Percentiles rank a stretch among this genome's conserved stretches.
Evolutionary conservation across 2,329 filamentous ascomycete genomes (phyloP).

Genomic region (Ceratocystis eucalypticola): DNA sequence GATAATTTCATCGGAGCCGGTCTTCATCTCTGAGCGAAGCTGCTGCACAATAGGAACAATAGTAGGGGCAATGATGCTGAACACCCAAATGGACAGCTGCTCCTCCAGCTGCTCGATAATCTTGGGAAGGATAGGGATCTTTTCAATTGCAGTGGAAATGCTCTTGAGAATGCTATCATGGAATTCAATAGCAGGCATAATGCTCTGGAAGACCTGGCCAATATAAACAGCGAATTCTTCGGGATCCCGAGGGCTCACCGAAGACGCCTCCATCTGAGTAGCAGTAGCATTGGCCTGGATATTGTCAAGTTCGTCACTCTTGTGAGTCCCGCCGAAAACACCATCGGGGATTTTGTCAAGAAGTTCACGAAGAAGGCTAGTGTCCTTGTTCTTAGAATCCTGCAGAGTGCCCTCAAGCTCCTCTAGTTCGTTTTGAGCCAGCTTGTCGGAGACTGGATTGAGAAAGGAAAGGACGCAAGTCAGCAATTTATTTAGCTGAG

Average conservation of each 20-base stretch:
- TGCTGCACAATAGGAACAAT: conserved; percentile 74
- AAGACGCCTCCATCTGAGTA: conserved; percentile 61
- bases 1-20: conserved; percentile 77
- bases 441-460: conserved; percentile 60
- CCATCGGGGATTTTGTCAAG: conserved; percentile 71
- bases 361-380: conserved; percentile 63
- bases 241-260: conserved; percentile 62
- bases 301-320: conserved; percentile 63
- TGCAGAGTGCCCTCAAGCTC: conserved; percentile 74
- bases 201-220: conserved; percentile 57
- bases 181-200: conserved; percentile 82
- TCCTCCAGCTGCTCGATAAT: conserved; percentile 77
- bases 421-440: conserved; percentile 81
- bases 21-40: conserved; percentile 74
- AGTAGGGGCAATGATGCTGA: conserved; percentile 80
- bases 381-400: conserved; percentile 48
- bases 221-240: conserved; percentile 75
- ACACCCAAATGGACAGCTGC: conserved; percentile 78
- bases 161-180: conserved; percentile 76
- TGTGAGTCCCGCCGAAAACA: conserved; percentile 60
- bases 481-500: neutral
- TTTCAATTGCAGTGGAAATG: conserved; percentile 66
- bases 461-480: neutral
- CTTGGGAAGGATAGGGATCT: conserved; percentile 73
- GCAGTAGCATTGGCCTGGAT: conserved; percentile 63